Conservation (phyloP, 305 asterid genomes). For the Fraxinus paxiana region DNA sequence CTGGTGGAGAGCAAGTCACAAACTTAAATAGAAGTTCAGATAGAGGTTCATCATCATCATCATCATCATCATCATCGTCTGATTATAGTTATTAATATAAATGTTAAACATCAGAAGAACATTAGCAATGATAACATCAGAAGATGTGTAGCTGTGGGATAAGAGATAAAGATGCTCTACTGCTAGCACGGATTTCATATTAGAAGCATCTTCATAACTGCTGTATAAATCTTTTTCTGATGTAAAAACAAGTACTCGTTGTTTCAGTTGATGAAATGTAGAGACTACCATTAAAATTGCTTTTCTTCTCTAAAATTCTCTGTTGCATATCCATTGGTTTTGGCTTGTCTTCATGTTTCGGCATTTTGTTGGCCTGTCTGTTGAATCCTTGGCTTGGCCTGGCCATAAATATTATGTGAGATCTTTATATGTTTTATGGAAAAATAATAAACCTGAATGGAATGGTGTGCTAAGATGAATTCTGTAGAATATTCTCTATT, state of each 20-base stretch:
- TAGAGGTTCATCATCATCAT: conserved; percentile 46
- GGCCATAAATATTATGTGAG: background rate
- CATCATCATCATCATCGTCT: conserved; percentile 52
- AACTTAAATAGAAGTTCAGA: conserved; percentile 36
- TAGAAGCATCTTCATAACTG: background rate
- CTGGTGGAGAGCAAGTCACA: conserved; percentile 30
- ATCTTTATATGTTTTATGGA: background rate
- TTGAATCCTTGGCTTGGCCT: background rate
- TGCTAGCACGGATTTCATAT: background rate
- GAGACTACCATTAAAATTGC: background rate
- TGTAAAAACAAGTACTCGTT: background rate
- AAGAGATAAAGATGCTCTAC: background rate
- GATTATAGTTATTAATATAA: conserved; percentile 50
- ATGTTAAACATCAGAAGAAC: background rate
- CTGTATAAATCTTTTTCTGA: background rate
- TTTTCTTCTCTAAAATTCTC: background rate
- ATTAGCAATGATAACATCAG: background rate
- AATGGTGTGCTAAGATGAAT: background rate
- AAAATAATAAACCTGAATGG: background rate
- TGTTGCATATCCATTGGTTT: background rate
- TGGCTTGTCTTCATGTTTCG: background rate
- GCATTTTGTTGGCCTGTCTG: background rate
- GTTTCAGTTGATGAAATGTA: background rate
- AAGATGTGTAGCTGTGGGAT: background rate
- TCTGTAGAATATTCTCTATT: background rate